Conservation (phyloP, 495 filamentous ascomycete species). For the Tuber calosporum region DNA sequence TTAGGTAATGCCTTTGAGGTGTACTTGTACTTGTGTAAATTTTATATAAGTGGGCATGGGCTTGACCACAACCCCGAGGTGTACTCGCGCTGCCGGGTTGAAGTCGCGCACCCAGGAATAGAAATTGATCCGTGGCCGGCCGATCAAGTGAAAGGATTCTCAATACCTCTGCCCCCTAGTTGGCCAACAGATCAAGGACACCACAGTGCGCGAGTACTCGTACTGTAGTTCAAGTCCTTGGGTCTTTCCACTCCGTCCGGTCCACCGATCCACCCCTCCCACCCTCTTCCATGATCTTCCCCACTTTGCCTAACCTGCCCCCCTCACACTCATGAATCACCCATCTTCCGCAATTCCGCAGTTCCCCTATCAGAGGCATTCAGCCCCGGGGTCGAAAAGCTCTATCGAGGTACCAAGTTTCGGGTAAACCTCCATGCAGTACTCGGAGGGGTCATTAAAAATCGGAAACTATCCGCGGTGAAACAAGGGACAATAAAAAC, state of each 20-base stretch:
- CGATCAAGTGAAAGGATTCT: no score
- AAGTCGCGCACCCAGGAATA: no score
- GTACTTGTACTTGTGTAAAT: neutral
- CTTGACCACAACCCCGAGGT: neutral
- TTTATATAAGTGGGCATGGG: no score
- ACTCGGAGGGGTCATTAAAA: no score
- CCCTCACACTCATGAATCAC: neutral
- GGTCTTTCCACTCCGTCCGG: neutral
- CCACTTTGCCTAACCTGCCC: neutral
- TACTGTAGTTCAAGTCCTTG: neutral
- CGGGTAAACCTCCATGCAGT: neutral
- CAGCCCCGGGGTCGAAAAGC: neutral
- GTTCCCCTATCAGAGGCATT: neutral
- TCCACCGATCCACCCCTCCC: neutral
- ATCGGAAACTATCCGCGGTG: no score
- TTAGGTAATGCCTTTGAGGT: neutral
- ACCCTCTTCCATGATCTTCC: neutral
- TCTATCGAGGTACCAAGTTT: neutral
- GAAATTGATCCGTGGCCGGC: no score
- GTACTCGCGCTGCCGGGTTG: no score
- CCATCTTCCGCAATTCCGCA: no score
- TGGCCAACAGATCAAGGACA: no score
- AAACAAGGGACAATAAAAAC: no score
- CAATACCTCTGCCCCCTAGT: no score
- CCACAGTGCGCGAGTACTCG: no score